Percentiles rank a stretch among this genome's conserved stretches.
These are phyloP conservation scores for Trichoderma gamsii DNA, from an alignment of 495 filamentous ascomycete species.

Conservation along the genomic window DNA sequence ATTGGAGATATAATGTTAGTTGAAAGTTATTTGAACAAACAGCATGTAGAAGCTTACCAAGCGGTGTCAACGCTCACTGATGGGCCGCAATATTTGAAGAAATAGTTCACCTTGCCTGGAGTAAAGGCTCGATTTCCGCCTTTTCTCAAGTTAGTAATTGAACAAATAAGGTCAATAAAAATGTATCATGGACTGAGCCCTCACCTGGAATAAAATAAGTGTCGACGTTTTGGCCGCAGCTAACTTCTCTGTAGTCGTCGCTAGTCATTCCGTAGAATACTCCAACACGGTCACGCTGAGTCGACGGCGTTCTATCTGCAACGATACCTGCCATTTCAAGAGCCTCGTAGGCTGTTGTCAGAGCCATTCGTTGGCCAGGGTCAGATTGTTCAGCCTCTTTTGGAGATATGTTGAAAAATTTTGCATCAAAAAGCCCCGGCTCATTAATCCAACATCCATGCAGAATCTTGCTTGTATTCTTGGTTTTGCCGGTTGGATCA, in stretches of 20 bases:
- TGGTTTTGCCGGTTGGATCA: constrained; percentile 58
- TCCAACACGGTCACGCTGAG: constrained; percentile 70
- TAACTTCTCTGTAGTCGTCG: constrained; percentile 75
- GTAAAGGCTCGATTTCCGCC: constrained; percentile 64
- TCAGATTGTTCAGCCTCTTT: constrained; percentile 75
- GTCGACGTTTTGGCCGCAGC: constrained; percentile 68
- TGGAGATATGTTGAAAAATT: constrained; percentile 83
- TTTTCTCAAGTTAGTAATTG: not conserved
- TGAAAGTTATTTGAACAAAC: constrained; percentile 57
- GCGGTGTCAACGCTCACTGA: constrained; percentile 39
- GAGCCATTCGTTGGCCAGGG: constrained; percentile 67
- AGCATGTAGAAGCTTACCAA: constrained; percentile 37
- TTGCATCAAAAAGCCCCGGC: constrained; percentile 67
- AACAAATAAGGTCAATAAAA: not conserved
- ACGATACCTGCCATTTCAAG: constrained; percentile 77
- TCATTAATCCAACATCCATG: constrained; percentile 76
- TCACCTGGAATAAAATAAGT: constrained; percentile 73
- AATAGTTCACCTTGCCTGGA: constrained; percentile 38
- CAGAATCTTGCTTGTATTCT: constrained; percentile 63
- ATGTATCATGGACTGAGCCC: not conserved
- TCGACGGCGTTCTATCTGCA: constrained; percentile 65
- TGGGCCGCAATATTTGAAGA: constrained; percentile 36
- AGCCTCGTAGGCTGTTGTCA: constrained; percentile 76
- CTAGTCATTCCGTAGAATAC: constrained; percentile 78
- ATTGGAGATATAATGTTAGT: constrained; percentile 34